Conservation (phyloP, 2,329 filamentous ascomycete genomes). For the Colletotrichum sp. region DNA sequence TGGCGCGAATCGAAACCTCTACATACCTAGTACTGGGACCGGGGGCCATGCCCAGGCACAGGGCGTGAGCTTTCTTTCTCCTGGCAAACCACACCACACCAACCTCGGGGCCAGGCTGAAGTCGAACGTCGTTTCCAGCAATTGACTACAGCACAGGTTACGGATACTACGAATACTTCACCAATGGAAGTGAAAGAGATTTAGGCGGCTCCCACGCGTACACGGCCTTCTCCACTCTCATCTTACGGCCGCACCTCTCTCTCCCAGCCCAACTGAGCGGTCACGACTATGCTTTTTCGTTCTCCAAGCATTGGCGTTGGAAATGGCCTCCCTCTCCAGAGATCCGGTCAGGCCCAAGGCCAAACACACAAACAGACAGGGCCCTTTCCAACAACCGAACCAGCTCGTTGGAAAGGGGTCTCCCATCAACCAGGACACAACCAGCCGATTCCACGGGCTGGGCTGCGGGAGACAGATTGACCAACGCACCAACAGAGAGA, state of each 20-base stretch:
- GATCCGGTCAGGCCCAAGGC: background rate
- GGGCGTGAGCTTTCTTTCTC: no score
- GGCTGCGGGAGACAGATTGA: background rate
- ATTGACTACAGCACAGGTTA: background rate
- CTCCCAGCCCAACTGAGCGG: background rate
- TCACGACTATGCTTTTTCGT: slow-evolving; percentile 11
- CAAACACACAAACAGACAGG: background rate
- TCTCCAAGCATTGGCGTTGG: slow-evolving; percentile 8
- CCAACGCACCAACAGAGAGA: background rate
- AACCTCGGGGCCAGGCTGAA: no score
- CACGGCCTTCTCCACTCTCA: background rate
- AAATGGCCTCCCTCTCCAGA: background rate
- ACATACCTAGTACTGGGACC: no score
- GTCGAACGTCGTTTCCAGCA: no score
- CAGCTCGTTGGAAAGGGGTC: background rate
- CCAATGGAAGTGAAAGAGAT: background rate
- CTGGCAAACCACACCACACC: no score
- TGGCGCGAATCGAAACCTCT: no score
- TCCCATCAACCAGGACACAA: background rate
- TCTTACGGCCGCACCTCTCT: slow-evolving; percentile 13
- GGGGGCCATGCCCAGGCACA: no score
- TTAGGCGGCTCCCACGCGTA: background rate
- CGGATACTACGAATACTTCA: background rate
- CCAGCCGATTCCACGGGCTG: background rate
- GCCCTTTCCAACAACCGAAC: background rate